Percentiles rank a stretch among this genome's conserved stretches.
These are phyloP conservation scores for Staphylotrichum tortipilum DNA, from an alignment of 495 filamentous ascomycete species.

Conservation along the genomic window DNA sequence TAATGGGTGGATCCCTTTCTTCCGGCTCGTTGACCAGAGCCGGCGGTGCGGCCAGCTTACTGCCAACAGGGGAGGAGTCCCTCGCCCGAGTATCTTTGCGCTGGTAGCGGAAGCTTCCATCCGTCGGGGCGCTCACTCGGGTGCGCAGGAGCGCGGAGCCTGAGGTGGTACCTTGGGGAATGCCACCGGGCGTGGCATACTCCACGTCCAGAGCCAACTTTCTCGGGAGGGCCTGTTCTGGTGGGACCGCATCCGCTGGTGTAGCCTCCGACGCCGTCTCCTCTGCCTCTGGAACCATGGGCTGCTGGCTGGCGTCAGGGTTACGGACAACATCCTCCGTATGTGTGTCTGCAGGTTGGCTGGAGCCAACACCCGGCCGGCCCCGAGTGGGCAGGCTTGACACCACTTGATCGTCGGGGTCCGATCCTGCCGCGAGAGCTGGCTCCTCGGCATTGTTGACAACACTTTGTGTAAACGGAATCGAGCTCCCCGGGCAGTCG, in stretches of 20 bases:
- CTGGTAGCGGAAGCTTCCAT: slow-evolving; percentile 24
- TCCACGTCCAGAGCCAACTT: not conserved
- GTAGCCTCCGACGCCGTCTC: not conserved
- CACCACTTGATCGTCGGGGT: no score
- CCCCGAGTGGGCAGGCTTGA: not conserved
- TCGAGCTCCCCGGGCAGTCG: not conserved
- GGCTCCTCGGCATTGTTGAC: not conserved
- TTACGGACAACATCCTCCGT: not conserved
- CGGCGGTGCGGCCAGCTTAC: not conserved
- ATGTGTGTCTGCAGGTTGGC: not conserved
- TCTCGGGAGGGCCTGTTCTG: not conserved
- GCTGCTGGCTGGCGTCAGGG: not conserved
- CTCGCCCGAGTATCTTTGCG: slow-evolving; percentile 6
- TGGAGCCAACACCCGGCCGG: not conserved
- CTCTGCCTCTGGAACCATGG: not conserved
- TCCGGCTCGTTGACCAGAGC: not conserved
- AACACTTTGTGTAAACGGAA: not conserved
- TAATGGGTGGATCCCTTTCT: not conserved
- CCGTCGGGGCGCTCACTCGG: slow-evolving; percentile 16
- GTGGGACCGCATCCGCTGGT: not conserved
- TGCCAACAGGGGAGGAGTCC: not conserved
- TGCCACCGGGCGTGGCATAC: not conserved
- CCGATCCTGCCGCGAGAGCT: no score
- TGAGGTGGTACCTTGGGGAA: not conserved
- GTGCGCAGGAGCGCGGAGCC: slow-evolving; percentile 10